Evolutionary conservation across 2,329 filamentous ascomycete genomes (phyloP).

Genomic region (Chaetomiaceae sp.): DNA sequence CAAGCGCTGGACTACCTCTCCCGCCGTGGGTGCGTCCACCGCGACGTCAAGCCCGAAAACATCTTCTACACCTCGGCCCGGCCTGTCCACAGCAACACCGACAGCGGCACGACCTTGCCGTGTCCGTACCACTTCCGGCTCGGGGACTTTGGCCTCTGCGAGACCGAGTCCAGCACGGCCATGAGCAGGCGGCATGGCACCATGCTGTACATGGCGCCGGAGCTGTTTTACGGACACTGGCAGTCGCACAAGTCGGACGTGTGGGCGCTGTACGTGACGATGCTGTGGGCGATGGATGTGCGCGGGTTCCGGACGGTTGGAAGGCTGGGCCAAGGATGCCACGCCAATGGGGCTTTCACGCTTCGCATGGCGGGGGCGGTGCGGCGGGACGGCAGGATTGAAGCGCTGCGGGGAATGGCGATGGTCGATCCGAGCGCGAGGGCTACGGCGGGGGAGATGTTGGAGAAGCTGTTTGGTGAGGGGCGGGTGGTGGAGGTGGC

Average conservation of each 20-base stretch:
- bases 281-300: conserved; percentile 6
- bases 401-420: neutral
- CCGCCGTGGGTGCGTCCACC: neutral
- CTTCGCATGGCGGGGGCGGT: neutral
- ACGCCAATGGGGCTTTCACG: too few species aligned
- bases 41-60: conserved; percentile 13
- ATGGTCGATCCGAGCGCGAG: neutral
- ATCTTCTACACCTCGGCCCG: conserved; percentile 5
- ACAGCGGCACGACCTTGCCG: neutral
- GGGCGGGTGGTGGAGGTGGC: neutral
- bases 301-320: neutral
- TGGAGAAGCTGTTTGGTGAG: neutral
- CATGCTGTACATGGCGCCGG: neutral
- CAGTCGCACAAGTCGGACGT: conserved; percentile 14
- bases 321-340: too few species aligned
- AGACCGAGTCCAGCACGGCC: neutral
- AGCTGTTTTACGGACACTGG: neutral
- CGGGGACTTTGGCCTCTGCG: conserved; percentile 11
- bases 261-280: conserved; percentile 11
- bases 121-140: conserved; percentile 1
- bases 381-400: neutral
- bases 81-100: neutral
- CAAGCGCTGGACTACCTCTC: conserved; percentile 5
- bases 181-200: neutral
- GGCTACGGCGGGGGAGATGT: neutral